Evolutionary conservation across 1,284 basidiomycete genomes (phyloP).

Genomic region (Leccinum angustisporum): DNA sequence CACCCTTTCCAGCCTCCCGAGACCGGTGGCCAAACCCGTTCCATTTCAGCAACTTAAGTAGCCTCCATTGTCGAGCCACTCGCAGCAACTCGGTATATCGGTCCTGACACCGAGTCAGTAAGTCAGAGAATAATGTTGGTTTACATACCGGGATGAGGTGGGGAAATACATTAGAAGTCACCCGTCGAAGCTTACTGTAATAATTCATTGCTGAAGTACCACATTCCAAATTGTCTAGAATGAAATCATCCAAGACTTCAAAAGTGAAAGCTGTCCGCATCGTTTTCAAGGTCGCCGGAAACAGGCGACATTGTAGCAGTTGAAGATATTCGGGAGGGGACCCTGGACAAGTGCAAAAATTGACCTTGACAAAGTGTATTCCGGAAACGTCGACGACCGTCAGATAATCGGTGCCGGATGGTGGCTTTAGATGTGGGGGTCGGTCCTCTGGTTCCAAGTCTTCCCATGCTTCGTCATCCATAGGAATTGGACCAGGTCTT

Average conservation of each 20-base stretch:
- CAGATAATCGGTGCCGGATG: background rate
- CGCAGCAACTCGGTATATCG: background rate
- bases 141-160: conserved; percentile 16
- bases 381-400: background rate
- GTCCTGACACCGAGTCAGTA: background rate
- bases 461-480: background rate
- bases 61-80: background rate
- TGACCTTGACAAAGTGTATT: background rate
- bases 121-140: no score
- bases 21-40: background rate
- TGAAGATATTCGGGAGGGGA: no score
- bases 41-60: background rate
- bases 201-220: conserved; percentile 7
- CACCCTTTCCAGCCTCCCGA: background rate
- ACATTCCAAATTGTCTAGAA: no score
- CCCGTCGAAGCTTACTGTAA: conserved; percentile 18
- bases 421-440: background rate
- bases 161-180: conserved; percentile 25
- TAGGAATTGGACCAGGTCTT: background rate
- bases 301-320: no score
- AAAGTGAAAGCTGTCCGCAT: no score
- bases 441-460: background rate
- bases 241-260: no score
- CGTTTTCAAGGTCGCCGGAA: no score
- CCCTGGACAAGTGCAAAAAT: background rate